Evolutionary conservation across 257 asterid genomes (phyloP).

Genomic region (Leptodermis oblonga): DNA sequence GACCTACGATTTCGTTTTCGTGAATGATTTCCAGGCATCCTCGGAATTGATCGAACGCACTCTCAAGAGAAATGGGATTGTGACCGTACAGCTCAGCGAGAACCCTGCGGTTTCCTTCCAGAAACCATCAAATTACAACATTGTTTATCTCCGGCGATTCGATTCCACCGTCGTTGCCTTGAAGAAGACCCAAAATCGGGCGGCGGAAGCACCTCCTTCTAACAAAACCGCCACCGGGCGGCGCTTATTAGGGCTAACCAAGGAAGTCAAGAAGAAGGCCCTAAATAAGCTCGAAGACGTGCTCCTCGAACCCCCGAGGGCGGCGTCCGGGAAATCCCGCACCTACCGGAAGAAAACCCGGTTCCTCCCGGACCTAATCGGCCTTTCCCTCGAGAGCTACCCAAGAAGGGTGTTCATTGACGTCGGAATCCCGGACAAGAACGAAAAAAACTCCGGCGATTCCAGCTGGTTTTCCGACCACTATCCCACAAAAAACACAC

Average conservation of each 20-base stretch:
- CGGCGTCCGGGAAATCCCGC: slow-evolving; percentile 35
- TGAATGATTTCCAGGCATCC: slow-evolving; percentile 3
- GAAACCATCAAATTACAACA: slow-evolving; percentile 16
- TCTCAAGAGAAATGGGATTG: slow-evolving; percentile 29
- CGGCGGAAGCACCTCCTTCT: background rate
- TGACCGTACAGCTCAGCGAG: slow-evolving; percentile 8
- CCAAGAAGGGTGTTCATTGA: slow-evolving; percentile 41
- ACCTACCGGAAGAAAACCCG: slow-evolving; percentile 23
- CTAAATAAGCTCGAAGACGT: slow-evolving; percentile 34
- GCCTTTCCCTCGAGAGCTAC: slow-evolving; percentile 33
- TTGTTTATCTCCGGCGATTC: slow-evolving; percentile 26
- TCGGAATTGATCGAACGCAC: slow-evolving; percentile 14
- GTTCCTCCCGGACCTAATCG: slow-evolving; percentile 41
- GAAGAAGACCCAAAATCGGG: slow-evolving; percentile 8
- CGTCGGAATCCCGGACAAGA: slow-evolving; percentile 9
- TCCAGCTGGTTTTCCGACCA: slow-evolving; percentile 42
- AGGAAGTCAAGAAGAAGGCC: slow-evolving; percentile 23
- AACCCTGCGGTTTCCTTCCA: slow-evolving; percentile 9
- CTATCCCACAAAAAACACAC: slow-evolving; percentile 38
- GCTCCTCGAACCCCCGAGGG: slow-evolving; percentile 39
- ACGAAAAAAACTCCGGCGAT: slow-evolving; percentile 20
- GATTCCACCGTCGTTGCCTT: slow-evolving; percentile 24
- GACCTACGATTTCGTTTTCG: slow-evolving; percentile 23
- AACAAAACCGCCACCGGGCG: background rate
- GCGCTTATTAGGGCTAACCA: slow-evolving; percentile 10